phyloP scores from a whole-genome alignment of 208 protist species.

The Crithidia expoeki region DNA sequence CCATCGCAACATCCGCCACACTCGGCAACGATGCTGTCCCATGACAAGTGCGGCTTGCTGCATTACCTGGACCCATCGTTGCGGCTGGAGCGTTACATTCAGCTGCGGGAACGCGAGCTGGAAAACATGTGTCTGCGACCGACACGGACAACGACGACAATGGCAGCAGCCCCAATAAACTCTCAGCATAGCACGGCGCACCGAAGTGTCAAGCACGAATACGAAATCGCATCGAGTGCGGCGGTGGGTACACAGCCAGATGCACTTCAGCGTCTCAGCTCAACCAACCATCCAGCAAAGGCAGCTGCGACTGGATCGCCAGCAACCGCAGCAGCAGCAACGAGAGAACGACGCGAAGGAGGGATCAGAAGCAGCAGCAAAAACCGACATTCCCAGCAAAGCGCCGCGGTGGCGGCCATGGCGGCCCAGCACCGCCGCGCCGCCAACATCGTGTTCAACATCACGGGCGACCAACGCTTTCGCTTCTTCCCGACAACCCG shows the following conservation, averaged over 20 bases:
- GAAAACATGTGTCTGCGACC: slow-evolving; percentile 33
- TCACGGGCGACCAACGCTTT: slow-evolving; percentile 77
- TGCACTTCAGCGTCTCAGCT: no score
- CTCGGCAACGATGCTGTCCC: not conserved
- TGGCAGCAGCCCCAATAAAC: slow-evolving; percentile 4
- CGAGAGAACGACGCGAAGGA: no score
- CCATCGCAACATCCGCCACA: not conserved
- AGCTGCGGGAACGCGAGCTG: slow-evolving; percentile 56
- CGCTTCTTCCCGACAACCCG: slow-evolving; percentile 42
- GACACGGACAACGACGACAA: slow-evolving; percentile 2
- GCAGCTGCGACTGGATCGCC: no score
- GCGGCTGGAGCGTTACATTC: slow-evolving; percentile 66
- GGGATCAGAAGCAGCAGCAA: not conserved
- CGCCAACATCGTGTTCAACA: slow-evolving; percentile 78
- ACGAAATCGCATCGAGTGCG: no score
- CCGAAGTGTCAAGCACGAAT: not conserved
- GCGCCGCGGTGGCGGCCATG: slow-evolving; percentile 24
- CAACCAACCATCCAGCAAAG: no score
- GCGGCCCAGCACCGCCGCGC: slow-evolving; percentile 41
- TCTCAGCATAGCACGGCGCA: not conserved
- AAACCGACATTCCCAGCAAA: not conserved
- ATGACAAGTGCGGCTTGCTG: slow-evolving; percentile 11
- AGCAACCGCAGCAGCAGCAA: no score
- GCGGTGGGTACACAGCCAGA: no score
- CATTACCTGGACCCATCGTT: slow-evolving; percentile 48